Conservation (phyloP, 371 early-diverging fungal species). For the Apophysomyces trapeziformis region DNA sequence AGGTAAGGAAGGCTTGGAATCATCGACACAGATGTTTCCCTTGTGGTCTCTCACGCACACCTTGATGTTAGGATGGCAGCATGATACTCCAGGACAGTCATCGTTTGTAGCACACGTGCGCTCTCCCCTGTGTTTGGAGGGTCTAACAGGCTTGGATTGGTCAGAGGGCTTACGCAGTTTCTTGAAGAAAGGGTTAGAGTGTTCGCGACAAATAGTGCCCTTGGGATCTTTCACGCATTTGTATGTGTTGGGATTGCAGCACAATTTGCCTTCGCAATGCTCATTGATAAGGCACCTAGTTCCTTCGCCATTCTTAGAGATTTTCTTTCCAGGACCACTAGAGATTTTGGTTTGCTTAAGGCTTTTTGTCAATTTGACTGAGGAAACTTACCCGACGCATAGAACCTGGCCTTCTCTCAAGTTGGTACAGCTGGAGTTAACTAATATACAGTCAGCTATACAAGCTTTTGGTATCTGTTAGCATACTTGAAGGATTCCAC, state of each 20-base stretch:
- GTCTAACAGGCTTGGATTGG: neutral
- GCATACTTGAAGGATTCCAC: neutral
- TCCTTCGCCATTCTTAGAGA: neutral
- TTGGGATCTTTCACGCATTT: slow-evolving; percentile 4
- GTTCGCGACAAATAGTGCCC: neutral
- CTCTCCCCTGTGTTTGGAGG: neutral
- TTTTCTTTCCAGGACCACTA: neutral
- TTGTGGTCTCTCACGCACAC: neutral
- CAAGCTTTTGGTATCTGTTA: neutral
- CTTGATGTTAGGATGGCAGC: neutral
- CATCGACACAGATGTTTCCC: neutral
- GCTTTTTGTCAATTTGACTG: neutral
- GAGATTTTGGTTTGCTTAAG: neutral
- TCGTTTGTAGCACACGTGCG: neutral
- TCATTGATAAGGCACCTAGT: neutral
- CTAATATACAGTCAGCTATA: neutral
- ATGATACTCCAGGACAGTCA: neutral
- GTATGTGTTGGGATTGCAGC: neutral
- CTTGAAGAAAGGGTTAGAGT: neutral
- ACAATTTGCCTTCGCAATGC: neutral
- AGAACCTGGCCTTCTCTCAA: neutral
- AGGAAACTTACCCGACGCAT: neutral
- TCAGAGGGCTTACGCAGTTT: neutral
- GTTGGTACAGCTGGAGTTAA: neutral
- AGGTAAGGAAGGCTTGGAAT: neutral